These are phyloP conservation scores for Xylona heveae DNA, from an alignment of 495 filamentous ascomycete species.

Conservation along the genomic window DNA sequence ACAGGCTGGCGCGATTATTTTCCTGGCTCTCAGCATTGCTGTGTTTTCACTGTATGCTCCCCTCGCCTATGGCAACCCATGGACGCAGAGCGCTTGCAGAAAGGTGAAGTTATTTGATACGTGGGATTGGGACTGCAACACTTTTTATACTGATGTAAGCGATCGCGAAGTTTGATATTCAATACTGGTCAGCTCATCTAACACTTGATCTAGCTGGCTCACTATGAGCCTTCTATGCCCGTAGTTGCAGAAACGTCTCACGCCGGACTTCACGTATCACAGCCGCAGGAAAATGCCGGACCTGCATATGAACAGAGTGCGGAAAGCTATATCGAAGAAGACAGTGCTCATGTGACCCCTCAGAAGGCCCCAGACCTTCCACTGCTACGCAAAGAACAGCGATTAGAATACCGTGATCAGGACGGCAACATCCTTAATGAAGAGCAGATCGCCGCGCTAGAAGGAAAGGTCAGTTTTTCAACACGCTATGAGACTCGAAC, in stretches of 20 bases:
- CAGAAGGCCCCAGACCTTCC: constrained; percentile 36
- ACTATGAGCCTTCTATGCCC: constrained; percentile 13
- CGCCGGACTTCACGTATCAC: no score
- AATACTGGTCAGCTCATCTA: constrained; percentile 7
- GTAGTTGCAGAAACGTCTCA: constrained; percentile 3
- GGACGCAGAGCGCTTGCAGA: constrained; percentile 74
- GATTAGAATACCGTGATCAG: constrained; percentile 87
- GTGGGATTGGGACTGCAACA: constrained; percentile 97
- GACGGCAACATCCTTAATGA: constrained; percentile 73
- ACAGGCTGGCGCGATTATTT: constrained; percentile 39
- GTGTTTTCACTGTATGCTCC: constrained; percentile 76
- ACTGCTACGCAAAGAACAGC: constrained; percentile 61
- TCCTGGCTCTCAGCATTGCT: constrained; percentile 48
- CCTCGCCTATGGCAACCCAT: constrained; percentile 78
- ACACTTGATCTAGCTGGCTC: constrained; percentile 10
- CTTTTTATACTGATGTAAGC: constrained; percentile 74
- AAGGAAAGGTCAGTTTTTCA: constrained; percentile 84
- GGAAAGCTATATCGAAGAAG: no score
- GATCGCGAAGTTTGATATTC: background rate
- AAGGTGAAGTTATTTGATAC: constrained; percentile 66
- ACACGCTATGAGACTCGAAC: constrained; percentile 86
- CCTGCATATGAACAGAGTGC: no score
- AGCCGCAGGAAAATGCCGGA: background rate
- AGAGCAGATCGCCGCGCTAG: constrained; percentile 60
- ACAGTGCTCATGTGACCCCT: no score